These are phyloP conservation scores for Blastobotrys illinoisensis DNA, from an alignment of 1,139 yeast species.

Conservation along the genomic window DNA sequence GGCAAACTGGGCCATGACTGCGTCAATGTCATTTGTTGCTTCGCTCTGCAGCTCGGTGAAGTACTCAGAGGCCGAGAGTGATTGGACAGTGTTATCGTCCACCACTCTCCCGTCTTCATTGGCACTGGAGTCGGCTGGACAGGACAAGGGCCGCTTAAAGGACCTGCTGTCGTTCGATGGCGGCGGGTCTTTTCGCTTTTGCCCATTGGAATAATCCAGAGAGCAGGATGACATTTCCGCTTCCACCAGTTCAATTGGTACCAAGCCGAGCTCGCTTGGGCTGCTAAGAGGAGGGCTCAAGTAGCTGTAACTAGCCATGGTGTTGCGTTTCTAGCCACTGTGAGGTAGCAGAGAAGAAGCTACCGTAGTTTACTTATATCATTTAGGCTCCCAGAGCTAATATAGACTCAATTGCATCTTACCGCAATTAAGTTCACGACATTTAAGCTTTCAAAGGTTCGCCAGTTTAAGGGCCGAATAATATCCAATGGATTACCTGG, in stretches of 20 bases:
- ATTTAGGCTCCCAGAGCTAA: no score
- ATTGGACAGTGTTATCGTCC: background rate
- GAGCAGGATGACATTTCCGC: background rate
- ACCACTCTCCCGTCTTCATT: background rate
- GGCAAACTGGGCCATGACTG: background rate
- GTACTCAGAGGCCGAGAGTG: background rate
- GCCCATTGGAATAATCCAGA: background rate
- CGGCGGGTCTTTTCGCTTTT: background rate
- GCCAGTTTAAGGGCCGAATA: no score
- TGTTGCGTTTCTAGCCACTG: background rate
- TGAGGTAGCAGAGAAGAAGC: background rate
- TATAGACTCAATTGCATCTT: no score
- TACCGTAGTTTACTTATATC: background rate
- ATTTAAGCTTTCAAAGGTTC: background rate
- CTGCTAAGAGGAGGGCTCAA: background rate
- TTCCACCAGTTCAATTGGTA: background rate
- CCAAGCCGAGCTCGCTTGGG: background rate
- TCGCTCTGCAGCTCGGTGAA: background rate
- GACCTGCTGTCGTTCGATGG: background rate
- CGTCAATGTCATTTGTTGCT: background rate
- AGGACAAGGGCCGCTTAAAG: background rate
- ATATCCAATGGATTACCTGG: no score
- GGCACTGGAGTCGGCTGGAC: background rate
- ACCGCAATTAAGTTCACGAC: no score
- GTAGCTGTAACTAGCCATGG: background rate